Evolutionary conservation across 805 yeast genomes (phyloP), one percentile per base, ranked within the genome.

Genomic region (Saccharomycopsis vini): DNA sequence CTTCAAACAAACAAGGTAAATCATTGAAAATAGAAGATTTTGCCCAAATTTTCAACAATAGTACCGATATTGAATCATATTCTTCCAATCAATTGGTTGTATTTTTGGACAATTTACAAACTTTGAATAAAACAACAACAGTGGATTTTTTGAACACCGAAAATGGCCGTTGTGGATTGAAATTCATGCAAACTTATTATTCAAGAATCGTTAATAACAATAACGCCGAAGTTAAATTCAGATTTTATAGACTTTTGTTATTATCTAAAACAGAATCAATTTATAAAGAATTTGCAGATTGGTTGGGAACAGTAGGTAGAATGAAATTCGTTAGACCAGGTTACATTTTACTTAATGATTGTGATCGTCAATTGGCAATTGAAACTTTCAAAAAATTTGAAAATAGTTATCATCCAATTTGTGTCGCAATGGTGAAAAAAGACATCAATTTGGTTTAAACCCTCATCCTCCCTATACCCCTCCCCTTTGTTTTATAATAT

Each of bases 241-340:
- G 94, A 58, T 82, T 86, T 80, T 85, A 70, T 60, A 67, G 78
- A 47, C 69, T 87, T 42, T 78, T 82, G 52, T 67, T 85, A 5
- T 63, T 69, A 0, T 81, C 81, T 24, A 64, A 68, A 23, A 63
- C 75, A 44, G 49, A 57, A 10, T 60, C 67, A 28, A 64, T 66
- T 41, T 73, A 80, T 58, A 63, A 62, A 45, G 63, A 62, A 36
- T 64, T 88, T 37, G 87, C 94, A 3, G 75, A 76, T 42, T 88
- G 95, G 95, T 70, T 88, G 44, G 94, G 90, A 10, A 79, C 89
- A 2, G 92, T 88, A 19, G 96, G 96, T 18, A 75, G 96, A 68
- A 88, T 88, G 96, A 88, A 88, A 66, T 88, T 80, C 57, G 95
- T 85, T 21, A 74, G 96, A 61, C 95, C 96, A 24, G 86, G 92